phyloP scores from a whole-genome alignment of 768 basidiomycete species.

The Tricholoma terreum region DNA sequence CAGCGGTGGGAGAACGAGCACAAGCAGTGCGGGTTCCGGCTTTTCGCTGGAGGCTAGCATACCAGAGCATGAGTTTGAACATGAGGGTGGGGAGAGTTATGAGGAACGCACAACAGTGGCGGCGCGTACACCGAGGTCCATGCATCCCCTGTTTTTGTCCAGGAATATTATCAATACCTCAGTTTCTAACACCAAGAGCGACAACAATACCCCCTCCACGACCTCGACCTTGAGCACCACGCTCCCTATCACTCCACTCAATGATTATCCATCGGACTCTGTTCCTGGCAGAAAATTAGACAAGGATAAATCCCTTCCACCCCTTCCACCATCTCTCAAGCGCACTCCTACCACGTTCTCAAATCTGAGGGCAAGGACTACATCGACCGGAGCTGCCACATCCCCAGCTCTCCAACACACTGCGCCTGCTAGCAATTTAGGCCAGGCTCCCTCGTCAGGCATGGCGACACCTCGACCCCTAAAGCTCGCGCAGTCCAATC shows the following conservation, averaged over 20 bases:
- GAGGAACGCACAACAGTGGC: slow-evolving; percentile 7
- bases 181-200: not conserved
- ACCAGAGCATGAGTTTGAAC: slow-evolving; percentile 11
- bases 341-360: slow-evolving; percentile 2
- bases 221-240: slow-evolving; percentile 35
- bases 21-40: slow-evolving; percentile 28
- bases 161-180: not conserved
- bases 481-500: slow-evolving; percentile 6
- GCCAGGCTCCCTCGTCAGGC: not conserved
- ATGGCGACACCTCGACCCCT: slow-evolving; percentile 13
- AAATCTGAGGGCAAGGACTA: not conserved
- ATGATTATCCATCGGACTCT: slow-evolving; percentile 11
- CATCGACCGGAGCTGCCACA: not conserved
- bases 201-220: slow-evolving; percentile 26
- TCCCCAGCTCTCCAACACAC: not conserved
- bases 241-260: slow-evolving; percentile 32
- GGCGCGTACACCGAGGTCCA: not conserved
- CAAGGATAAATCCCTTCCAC: slow-evolving; percentile 38
- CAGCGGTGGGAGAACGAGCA: slow-evolving; percentile 15
- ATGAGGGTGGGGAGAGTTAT: not conserved
- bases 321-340: slow-evolving; percentile 22
- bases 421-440: not conserved
- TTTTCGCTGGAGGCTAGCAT: slow-evolving; percentile 23
- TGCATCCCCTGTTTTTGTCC: not conserved
- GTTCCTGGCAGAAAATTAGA: slow-evolving; percentile 14